Evolutionary conservation across 768 basidiomycete species (phyloP).

Genomic region (Chalciporus sphaerocephalus): DNA sequence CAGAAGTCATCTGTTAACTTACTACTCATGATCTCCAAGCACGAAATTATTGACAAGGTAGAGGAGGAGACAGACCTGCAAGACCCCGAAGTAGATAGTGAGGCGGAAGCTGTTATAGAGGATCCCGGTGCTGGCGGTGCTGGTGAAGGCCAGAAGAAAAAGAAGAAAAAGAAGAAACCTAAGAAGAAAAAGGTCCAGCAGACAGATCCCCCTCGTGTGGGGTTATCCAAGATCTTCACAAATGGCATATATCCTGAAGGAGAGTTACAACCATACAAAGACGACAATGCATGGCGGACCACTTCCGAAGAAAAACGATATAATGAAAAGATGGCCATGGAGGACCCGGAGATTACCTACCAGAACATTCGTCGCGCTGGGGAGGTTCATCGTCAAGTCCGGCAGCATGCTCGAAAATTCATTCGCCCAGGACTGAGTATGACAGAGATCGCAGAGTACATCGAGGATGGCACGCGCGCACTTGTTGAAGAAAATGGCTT

Average conservation of each 20-base stretch:
- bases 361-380: constrained; percentile 85
- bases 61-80: constrained; percentile 13
- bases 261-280: constrained; percentile 84
- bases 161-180: constrained; percentile 93
- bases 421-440: constrained; percentile 93
- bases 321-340: constrained; percentile 68
- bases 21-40: constrained; percentile 21
- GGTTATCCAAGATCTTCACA: constrained; percentile 83
- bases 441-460: constrained; percentile 89
- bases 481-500: constrained; percentile 89
- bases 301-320: constrained; percentile 90
- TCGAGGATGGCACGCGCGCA: constrained; percentile 88
- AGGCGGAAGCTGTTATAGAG: constrained; percentile 30
- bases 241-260: constrained; percentile 88
- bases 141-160: constrained; percentile 61
- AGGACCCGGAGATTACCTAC: constrained; percentile 84
- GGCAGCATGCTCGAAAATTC: constrained; percentile 70
- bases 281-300: constrained; percentile 84
- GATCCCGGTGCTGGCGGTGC: constrained; percentile 25
- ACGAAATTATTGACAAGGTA: constrained; percentile 7
- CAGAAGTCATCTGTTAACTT: no score
- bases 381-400: constrained; percentile 94
- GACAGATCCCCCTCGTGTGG: constrained; percentile 88
- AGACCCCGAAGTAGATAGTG: constrained; percentile 29
- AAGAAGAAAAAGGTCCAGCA: constrained; percentile 82